A percentile compares a stretch with the other conserved stretches of the same genome.
These are phyloP conservation scores for Gaeumannomyces tritici DNA, from an alignment of 2,329 filamentous ascomycete species.

Conservation along the genomic window DNA sequence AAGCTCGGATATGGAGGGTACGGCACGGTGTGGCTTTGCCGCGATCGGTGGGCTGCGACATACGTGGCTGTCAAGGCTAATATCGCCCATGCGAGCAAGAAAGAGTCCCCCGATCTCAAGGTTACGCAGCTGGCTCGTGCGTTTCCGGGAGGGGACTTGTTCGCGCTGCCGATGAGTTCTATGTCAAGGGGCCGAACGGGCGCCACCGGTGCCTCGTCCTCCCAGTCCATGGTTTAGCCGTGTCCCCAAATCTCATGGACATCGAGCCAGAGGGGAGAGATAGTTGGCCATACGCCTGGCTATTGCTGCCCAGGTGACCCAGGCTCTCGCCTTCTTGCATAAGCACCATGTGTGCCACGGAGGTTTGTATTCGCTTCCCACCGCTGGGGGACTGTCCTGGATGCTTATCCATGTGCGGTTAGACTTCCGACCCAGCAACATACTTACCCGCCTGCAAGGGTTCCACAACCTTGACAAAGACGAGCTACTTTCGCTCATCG, in stretches of 20 bases:
- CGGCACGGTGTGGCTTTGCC: slow-evolving; percentile 15
- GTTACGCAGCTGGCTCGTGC: slow-evolving; percentile 4
- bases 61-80: slow-evolving; percentile 2
- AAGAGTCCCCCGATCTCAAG: neutral
- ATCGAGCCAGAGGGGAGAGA: too few relatives aligned
- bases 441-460: too few relatives aligned
- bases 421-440: too few relatives aligned
- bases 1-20: slow-evolving; percentile 14
- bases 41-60: slow-evolving; percentile 4
- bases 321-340: too few relatives aligned
- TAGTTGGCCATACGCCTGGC: too few relatives aligned
- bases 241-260: slow-evolving; percentile 2
- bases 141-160: slow-evolving; percentile 5
- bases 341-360: too few relatives aligned
- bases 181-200: neutral
- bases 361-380: too few relatives aligned
- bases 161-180: slow-evolving; percentile 5
- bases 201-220: slow-evolving; percentile 3
- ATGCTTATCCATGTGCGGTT: too few relatives aligned
- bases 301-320: too few relatives aligned
- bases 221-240: slow-evolving; percentile 5
- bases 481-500: too few relatives aligned
- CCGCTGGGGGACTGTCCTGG: too few relatives aligned
- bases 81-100: neutral
- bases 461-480: too few relatives aligned